Evolutionary conservation across 2,329 filamentous ascomycete species (phyloP), one percentile per base, ranked within the genome.

Genomic region (Fusarium sp.): DNA sequence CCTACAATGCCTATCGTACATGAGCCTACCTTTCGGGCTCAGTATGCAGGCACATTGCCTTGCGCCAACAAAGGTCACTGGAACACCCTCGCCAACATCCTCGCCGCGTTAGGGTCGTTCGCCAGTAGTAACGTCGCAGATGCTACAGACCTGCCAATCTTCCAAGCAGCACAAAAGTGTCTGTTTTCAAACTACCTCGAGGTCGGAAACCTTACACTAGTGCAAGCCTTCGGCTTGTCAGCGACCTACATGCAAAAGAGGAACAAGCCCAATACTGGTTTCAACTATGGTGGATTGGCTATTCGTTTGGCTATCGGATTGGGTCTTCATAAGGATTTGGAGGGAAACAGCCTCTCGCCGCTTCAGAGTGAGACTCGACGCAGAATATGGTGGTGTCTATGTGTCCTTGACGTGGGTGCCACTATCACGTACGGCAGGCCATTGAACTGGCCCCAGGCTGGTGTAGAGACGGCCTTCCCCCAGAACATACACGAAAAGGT

Each of bases 1-100:
- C 58, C 58, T 1, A 63, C 58, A 0, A 66, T 60, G 10, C 67
- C 67, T 5, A 64, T 70, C 7, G 66, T 70, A 0, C 67, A 70
- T 34, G 67, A 70, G 16, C 62, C 67, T 6, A 70, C 67, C 2
- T 70, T 70, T 16, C 41, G 67, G 43, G 66, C 67, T 0, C 67
- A 70, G 6, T 63, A 59, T 12, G 62, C 57, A 1, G 66, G 66
- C 3, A 60, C 62, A 0, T 30, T 70, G 1, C 57, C 57, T 5
- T 62, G 67, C 15, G 54, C 62, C 8, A 66, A 70, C 16, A 66
- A 60, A 50, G 54, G 46, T 2, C 54, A 56, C 7, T 70, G 67
- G 67, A 59, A 66, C 2, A 66, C 60, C 0, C 41, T 70, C 1
- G 53, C 54, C 23, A 64, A 70, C 7, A 67, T 60, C 2, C 23